Conservation (phyloP, 139 green algal species). For the Astrephomene gubernaculifera region DNA sequence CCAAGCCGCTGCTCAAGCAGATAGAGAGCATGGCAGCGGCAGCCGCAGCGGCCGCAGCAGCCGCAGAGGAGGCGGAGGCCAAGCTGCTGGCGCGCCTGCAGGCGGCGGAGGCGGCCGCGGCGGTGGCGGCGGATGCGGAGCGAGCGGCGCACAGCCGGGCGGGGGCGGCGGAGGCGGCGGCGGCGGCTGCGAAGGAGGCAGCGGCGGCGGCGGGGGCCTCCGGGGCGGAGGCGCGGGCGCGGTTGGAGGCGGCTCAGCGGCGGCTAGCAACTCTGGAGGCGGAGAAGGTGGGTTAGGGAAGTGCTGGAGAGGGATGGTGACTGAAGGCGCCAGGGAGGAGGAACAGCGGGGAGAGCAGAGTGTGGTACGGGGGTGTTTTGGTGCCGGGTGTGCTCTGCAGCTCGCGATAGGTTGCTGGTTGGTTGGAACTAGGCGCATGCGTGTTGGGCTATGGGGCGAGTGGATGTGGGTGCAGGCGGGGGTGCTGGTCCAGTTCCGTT, state of each 20-base stretch:
- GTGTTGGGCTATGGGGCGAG: too few relatives aligned
- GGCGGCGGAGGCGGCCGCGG: slow-evolving; percentile 31
- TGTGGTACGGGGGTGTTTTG: background rate
- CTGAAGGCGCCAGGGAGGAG: too few relatives aligned
- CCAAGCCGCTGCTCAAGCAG: slow-evolving; percentile 55
- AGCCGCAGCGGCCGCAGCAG: slow-evolving; percentile 32
- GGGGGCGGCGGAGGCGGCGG: slow-evolving; percentile 40
- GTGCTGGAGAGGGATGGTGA: too few relatives aligned
- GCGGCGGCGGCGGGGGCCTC: slow-evolving; percentile 17
- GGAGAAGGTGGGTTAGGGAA: slow-evolving; percentile 25
- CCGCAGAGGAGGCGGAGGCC: slow-evolving; percentile 35
- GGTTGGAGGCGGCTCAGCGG: slow-evolving; percentile 37
- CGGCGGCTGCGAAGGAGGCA: slow-evolving; percentile 46
- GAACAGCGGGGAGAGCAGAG: too few relatives aligned
- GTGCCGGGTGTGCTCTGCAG: too few relatives aligned
- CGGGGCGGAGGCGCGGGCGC: slow-evolving; percentile 23
- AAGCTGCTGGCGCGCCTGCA: slow-evolving; percentile 32
- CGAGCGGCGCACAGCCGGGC: slow-evolving; percentile 27
- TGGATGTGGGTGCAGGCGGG: too few relatives aligned
- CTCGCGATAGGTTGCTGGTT: too few relatives aligned
- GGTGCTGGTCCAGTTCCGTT: too few relatives aligned
- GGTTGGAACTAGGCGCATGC: too few relatives aligned
- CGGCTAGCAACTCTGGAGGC: slow-evolving; percentile 20
- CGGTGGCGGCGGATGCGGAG: slow-evolving; percentile 38
- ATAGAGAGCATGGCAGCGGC: slow-evolving; percentile 57